phyloP scores from a whole-genome alignment of 2,329 filamentous ascomycete genomes.

The Aureobasidium uvarum region DNA sequence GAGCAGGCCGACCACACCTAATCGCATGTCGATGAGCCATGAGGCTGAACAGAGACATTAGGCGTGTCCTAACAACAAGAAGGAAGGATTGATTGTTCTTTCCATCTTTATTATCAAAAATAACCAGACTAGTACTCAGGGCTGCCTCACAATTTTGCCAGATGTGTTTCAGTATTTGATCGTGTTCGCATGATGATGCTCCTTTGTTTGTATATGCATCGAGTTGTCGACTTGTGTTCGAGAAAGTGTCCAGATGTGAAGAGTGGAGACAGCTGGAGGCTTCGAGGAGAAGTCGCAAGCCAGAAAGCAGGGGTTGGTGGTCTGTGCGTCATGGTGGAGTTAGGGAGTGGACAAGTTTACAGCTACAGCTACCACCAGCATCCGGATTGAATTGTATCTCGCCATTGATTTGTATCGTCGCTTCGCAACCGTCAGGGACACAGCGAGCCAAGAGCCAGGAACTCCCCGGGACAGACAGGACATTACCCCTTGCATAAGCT shows the following conservation, averaged over 20 bases:
- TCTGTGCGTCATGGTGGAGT: conserved; percentile 11
- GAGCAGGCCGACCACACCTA: conserved; percentile 29
- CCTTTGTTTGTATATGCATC: neutral
- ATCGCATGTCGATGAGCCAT: conserved; percentile 21
- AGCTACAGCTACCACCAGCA: conserved; percentile 19
- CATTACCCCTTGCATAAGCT: conserved; percentile 35
- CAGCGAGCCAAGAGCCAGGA: neutral
- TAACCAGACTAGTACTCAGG: neutral
- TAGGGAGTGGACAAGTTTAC: conserved; percentile 27
- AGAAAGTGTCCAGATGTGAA: neutral
- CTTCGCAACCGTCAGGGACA: neutral
- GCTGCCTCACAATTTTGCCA: neutral
- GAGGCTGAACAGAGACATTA: conserved; percentile 2
- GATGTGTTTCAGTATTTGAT: neutral
- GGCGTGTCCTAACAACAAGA: neutral
- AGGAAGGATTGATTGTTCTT: neutral
- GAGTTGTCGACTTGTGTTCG: neutral
- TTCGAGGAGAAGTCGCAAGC: conserved; percentile 6
- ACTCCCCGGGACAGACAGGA: neutral
- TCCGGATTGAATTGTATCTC: conserved; percentile 13
- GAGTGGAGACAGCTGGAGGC: conserved; percentile 2
- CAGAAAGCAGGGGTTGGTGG: conserved; percentile 21
- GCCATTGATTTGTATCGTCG: neutral
- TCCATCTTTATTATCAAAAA: neutral
- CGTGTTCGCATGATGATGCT: neutral